Evolutionary conservation across 768 basidiomycete species (phyloP).

Genomic region (Tephrocybe sp.): DNA sequence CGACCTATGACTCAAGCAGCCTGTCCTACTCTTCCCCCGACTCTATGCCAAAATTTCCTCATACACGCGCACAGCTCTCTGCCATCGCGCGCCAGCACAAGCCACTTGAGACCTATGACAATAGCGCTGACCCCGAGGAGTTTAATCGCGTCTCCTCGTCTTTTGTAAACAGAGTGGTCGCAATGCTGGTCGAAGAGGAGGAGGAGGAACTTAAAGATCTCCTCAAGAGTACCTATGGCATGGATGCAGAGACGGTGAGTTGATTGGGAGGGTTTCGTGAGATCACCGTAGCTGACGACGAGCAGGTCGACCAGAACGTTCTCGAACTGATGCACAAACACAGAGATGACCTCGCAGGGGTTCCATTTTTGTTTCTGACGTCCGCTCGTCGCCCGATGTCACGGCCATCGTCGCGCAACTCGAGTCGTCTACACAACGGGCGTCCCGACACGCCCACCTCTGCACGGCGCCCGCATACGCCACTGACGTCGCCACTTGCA

Average conservation of each 20-base stretch:
- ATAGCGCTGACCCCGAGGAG: constrained; percentile 53
- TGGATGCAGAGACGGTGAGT: constrained; percentile 68
- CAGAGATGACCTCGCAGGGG: constrained; percentile 78
- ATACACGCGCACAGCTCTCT: constrained; percentile 78
- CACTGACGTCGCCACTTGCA: constrained; percentile 74
- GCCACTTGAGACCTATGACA: constrained; percentile 53
- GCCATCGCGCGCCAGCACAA: constrained; percentile 74
- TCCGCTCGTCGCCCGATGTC: constrained; percentile 77
- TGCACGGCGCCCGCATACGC: constrained; percentile 76
- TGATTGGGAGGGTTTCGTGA: constrained; percentile 14
- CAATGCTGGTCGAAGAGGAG: constrained; percentile 73
- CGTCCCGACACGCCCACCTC: constrained; percentile 78
- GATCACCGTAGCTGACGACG: constrained; percentile 9
- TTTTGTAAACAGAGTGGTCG: constrained; percentile 70
- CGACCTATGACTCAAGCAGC: constrained; percentile 9
- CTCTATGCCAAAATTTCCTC: constrained; percentile 58
- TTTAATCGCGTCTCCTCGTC: constrained; percentile 50
- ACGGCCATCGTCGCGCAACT: constrained; percentile 76
- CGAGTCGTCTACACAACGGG: constrained; percentile 54
- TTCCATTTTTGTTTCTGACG: constrained; percentile 80
- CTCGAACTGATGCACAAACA: constrained; percentile 96
- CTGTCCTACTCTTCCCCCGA: constrained; percentile 5
- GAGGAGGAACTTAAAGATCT: constrained; percentile 83
- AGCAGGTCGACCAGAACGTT: constrained; percentile 81
- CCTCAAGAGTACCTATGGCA: constrained; percentile 66